Conservation (phyloP, 208 protist genomes). For the Crithidia mellificae region DNA sequence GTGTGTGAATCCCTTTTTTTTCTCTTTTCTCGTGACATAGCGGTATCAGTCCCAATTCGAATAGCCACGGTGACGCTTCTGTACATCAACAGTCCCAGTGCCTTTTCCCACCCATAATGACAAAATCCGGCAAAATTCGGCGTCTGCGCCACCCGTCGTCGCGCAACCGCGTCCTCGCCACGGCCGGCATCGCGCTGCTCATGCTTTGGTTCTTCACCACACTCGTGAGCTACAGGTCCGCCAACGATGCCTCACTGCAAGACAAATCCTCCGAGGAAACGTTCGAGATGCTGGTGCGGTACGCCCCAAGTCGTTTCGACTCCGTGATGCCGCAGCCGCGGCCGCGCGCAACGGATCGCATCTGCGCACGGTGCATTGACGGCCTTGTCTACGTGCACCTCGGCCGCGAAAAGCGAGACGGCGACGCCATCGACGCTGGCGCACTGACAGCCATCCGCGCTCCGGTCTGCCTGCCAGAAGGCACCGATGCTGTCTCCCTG, state of each 20-base stretch:
- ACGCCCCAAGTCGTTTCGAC: neutral
- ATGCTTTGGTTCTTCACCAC: neutral
- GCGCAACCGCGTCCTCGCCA: neutral
- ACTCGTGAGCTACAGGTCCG: neutral
- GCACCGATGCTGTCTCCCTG: neutral
- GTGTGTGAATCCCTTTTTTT: no score
- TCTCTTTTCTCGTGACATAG: no score
- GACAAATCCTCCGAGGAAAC: neutral
- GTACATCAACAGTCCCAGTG: no score
- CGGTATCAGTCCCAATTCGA: no score
- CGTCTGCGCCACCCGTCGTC: neutral
- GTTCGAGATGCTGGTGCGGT: neutral
- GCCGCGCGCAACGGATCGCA: neutral
- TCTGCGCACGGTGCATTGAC: conserved; percentile 13
- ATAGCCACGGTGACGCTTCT: no score
- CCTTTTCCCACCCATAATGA: no score
- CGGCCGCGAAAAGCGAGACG: neutral
- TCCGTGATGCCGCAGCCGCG: neutral
- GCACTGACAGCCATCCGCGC: neutral
- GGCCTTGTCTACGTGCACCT: conserved; percentile 15
- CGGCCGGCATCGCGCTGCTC: neutral
- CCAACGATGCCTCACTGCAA: neutral
- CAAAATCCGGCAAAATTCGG: neutral
- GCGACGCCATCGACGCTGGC: neutral
- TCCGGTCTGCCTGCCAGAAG: neutral